Base-by-base conservation (phyloP, 2,329 filamentous ascomycete genomes). In the Rhynchosporium graminicola region DNA sequence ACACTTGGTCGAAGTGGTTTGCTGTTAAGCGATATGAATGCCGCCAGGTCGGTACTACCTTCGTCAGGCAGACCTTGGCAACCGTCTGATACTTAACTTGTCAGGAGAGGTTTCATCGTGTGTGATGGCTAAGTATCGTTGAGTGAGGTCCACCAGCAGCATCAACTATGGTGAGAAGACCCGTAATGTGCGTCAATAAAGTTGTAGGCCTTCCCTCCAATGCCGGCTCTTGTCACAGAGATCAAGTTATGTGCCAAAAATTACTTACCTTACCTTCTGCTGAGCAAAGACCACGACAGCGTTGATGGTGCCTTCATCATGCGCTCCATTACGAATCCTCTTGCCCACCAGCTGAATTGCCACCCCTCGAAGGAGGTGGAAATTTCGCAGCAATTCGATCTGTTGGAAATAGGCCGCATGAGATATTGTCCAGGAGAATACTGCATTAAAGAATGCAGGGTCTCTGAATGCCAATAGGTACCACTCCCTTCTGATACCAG, bases 301-400 rank as follows among this genome's bases (percentile, higher is more conserved):
- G 51, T 67, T 68, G 51, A 69, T 68, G 3, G 68, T 69, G 40
- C 67, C 68, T 59, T 68, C 67, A 60, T 68, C 65, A 50, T 64
- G 61, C 31, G 54, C 62, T 12, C 63, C 64, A 9, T 52, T 51
- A 29, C 38, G 56, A 28, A 70, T 60, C 29, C 66, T 64, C 50
- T 64, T 33, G 56, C 68, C 69, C 29, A 69, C 5, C 26, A 65
- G 26, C 40, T 59, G 64, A 38, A 70, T 70, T 26, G 68, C 65
- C n/a, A 62, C 46, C 13, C 68, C 68, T 28, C 67, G 63, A 48
- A 69, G 65, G 28, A 52, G 47, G 58, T 56, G 69, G 48, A 67
- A 69, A 36, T 54, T 62, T 7, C 46, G 36, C 4, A 63, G 65
- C 2, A 66, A 55, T 12, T 66, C 59, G 43, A 54, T 13, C 29